These are phyloP conservation scores for Isatis lusitanica DNA, from an alignment of 441 rosid genomes.

Conservation along the genomic window DNA sequence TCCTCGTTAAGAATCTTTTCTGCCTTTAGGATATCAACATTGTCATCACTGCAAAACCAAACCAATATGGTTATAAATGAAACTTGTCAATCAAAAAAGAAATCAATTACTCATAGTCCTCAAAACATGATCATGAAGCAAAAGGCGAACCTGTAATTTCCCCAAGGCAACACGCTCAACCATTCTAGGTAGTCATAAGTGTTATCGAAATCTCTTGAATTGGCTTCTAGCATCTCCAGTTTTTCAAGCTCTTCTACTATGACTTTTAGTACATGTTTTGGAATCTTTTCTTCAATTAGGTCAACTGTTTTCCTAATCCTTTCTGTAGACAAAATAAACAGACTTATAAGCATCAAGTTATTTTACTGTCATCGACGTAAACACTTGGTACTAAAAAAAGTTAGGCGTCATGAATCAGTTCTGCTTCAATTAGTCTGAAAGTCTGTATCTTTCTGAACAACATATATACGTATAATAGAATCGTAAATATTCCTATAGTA, in stretches of 20 bases:
- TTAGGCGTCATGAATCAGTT: too few relatives aligned
- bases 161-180: constrained; percentile 87
- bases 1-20: constrained; percentile 87
- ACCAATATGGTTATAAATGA: neutral
- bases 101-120: too few relatives aligned
- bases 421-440: neutral
- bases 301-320: constrained; percentile 78
- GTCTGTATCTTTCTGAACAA: neutral
- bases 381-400: too few relatives aligned
- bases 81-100: neutral
- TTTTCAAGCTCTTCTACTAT: constrained; percentile 90
- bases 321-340: constrained; percentile 48
- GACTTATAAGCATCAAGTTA: too few relatives aligned
- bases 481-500: neutral
- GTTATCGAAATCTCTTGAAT: constrained; percentile 74
- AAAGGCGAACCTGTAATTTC: constrained; percentile 65
- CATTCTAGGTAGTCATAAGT: constrained; percentile 87
- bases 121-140: neutral
- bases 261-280: constrained; percentile 77
- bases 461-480: neutral
- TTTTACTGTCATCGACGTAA: too few relatives aligned
- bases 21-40: constrained; percentile 74
- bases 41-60: constrained; percentile 69
- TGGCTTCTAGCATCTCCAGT: constrained; percentile 72
- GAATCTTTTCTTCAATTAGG: constrained; percentile 66